These are phyloP conservation scores for Luzula sylvatica DNA, from an alignment of 176 grass and related monocot species.

Conservation along the genomic window DNA sequence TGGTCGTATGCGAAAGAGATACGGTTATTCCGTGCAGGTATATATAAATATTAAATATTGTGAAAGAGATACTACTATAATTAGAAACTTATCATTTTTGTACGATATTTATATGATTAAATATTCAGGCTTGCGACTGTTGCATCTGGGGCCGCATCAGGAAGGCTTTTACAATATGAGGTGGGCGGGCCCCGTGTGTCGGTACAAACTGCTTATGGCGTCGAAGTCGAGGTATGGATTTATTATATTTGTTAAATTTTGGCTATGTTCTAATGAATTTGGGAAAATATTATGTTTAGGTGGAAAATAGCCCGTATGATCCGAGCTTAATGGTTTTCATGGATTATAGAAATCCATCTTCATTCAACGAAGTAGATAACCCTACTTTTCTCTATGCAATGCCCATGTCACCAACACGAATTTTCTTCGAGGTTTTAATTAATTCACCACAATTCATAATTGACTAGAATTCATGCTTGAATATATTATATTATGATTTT, in stretches of 20 bases:
- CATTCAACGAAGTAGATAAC: constrained; percentile 48
- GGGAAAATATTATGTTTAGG: constrained; percentile 51
- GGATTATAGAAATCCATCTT: constrained; percentile 78
- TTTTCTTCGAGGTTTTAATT: constrained; percentile 78
- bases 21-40: constrained; percentile 63
- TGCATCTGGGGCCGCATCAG: constrained; percentile 97
- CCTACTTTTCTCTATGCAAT: constrained; percentile 98
- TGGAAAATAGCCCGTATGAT: constrained; percentile 93
- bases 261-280: constrained; percentile 1
- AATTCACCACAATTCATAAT: neutral
- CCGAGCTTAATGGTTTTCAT: constrained; percentile 99
- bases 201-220: constrained; percentile 87
- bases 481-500: no score
- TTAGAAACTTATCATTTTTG: constrained; percentile 12
- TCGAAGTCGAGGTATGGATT: constrained; percentile 84
- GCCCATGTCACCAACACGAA: constrained; percentile 79
- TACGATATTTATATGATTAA: constrained; percentile 12
- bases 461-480: no score
- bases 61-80: neutral
- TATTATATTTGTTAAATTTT: neutral
- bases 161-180: constrained; percentile 85
- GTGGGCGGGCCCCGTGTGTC: constrained; percentile 89
- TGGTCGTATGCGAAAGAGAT: constrained; percentile 67
- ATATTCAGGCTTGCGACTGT: constrained; percentile 71
- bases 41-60: neutral